phyloP scores from a whole-genome alignment of 2,329 filamentous ascomycete genomes.

The Bipolaris cookei region DNA sequence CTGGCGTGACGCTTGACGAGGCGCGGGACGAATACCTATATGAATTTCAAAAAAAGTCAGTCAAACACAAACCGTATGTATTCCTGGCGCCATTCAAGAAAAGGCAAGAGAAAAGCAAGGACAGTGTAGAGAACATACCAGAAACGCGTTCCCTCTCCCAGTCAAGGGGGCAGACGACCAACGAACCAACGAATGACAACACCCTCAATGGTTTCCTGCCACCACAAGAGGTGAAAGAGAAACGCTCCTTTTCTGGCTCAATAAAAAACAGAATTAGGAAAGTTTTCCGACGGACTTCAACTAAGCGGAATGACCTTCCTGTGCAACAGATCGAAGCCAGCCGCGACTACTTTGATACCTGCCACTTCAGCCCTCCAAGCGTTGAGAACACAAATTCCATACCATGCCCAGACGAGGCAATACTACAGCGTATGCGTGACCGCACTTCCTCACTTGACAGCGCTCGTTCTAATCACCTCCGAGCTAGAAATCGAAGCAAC shows the following conservation, averaged over 20 bases:
- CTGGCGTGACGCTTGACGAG: constrained; percentile 36
- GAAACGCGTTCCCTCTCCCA: constrained; percentile 23
- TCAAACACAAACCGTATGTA: constrained; percentile 53
- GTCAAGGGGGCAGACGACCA: constrained; percentile 14
- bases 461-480: constrained; percentile 12
- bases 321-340: constrained; percentile 61
- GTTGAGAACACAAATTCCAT: constrained; percentile 45
- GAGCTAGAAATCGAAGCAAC: constrained; percentile 30
- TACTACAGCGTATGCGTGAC: constrained; percentile 51
- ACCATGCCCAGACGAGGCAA: constrained; percentile 51
- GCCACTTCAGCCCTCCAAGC: constrained; percentile 7
- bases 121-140: constrained; percentile 26
- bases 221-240: constrained; percentile 57
- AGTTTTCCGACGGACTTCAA: constrained; percentile 58
- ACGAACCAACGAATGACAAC: constrained; percentile 18
- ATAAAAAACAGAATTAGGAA: constrained; percentile 67
- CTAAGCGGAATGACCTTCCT: constrained; percentile 48
- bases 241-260: constrained; percentile 67
- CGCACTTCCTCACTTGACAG: constrained; percentile 36
- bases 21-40: constrained; percentile 52
- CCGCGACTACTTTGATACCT: constrained; percentile 46
- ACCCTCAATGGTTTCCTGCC: constrained; percentile 32
- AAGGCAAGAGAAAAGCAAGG: constrained; percentile 42
- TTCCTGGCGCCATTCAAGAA: constrained; percentile 55
- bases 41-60: constrained; percentile 49